Evolutionary conservation across 306 rosid genomes (phyloP).

Genomic region (Lathyrus aphaca): DNA sequence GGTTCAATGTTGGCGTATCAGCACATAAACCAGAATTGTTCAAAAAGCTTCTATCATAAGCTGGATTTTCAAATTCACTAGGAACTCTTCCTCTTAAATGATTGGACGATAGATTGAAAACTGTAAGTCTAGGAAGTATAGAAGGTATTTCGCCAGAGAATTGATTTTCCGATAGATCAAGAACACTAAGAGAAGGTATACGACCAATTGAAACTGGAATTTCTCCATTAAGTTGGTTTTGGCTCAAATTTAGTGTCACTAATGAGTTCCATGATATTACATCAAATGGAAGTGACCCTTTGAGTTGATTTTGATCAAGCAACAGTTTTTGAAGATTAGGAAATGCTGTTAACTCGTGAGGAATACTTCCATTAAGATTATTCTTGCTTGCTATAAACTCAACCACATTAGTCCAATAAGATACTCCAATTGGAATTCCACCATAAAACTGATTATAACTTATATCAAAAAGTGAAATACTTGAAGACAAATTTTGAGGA

Average conservation of each 20-base stretch:
- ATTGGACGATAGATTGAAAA: constrained; percentile 56
- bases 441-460: constrained; percentile 63
- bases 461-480: constrained; percentile 51
- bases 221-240: constrained; percentile 57
- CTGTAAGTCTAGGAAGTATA: constrained; percentile 29
- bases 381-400: constrained; percentile 59
- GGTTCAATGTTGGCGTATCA: constrained; percentile 36
- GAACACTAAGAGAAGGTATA: constrained; percentile 46
- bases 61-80: constrained; percentile 45
- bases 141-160: constrained; percentile 68
- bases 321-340: constrained; percentile 32
- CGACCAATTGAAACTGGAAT: constrained; percentile 49
- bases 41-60: constrained; percentile 58
- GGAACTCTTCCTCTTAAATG: constrained; percentile 62
- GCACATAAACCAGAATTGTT: constrained; percentile 70
- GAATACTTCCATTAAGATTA: constrained; percentile 57
- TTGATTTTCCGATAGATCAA: constrained; percentile 71
- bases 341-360: constrained; percentile 59
- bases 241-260: constrained; percentile 45
- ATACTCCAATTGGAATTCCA: constrained; percentile 56
- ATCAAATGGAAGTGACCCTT: constrained; percentile 52
- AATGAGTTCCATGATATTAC: constrained; percentile 56
- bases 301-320: constrained; percentile 60
- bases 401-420: constrained; percentile 52
- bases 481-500: constrained; percentile 51